phyloP scores from a whole-genome alignment of 345 rosid genomes.

The Pelargonium nanum region DNA sequence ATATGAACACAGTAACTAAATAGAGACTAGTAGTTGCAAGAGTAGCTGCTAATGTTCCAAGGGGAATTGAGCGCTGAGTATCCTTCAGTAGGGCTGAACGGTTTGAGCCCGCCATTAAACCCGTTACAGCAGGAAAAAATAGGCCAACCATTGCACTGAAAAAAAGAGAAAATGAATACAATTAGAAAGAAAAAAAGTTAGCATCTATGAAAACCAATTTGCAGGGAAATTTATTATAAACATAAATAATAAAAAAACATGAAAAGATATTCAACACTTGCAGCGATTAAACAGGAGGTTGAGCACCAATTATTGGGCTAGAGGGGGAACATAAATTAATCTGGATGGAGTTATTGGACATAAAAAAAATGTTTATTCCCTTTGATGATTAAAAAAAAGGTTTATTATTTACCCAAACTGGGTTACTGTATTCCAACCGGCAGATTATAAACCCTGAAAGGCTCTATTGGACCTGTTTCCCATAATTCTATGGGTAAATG shows the following conservation, averaged over 20 bases:
- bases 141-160: constrained; percentile 91
- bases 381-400: too few relatives aligned
- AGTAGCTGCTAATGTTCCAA: constrained; percentile 95
- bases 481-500: too few relatives aligned
- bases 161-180: background rate
- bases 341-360: too few relatives aligned
- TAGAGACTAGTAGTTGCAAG: constrained; percentile 71
- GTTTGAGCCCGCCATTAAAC: constrained; percentile 98
- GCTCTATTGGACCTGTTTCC: too few relatives aligned
- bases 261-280: background rate
- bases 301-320: too few relatives aligned
- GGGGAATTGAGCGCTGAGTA: constrained; percentile 90
- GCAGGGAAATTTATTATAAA: constrained; percentile 2
- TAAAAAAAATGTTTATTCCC: too few relatives aligned
- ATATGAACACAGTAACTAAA: constrained; percentile 61
- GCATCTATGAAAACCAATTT: background rate
- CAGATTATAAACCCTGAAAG: too few relatives aligned
- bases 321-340: too few relatives aligned
- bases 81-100: constrained; percentile 92
- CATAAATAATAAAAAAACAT: background rate
- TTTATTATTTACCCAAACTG: too few relatives aligned
- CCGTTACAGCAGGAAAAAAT: constrained; percentile 98
- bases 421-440: too few relatives aligned
- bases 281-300: background rate
- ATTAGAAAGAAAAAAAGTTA: constrained; percentile 11